Evolutionary conservation across 306 rosid genomes (phyloP), one percentile per base, ranked within the genome.

Genomic region (Phaseolus lunatus): DNA sequence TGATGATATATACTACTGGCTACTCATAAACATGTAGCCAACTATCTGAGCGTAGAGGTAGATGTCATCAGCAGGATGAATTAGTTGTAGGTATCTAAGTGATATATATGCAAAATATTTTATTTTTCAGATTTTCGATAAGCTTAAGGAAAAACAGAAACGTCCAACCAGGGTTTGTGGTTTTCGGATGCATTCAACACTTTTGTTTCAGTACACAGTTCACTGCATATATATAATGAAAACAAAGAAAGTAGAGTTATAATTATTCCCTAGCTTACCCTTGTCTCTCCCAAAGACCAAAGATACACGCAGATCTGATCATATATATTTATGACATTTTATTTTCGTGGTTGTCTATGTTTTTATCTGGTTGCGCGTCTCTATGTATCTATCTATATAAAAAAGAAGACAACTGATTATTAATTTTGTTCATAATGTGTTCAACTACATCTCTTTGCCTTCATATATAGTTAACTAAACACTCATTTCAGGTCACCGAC

Each of bases 11-110:
- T n/a, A 37, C 73, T 47, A 83, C 80, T 48, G 50, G 68, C 72
- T 57, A 50, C 54, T 83, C 83, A 83, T 70, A 78, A 70, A 49
- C 83, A 79, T n/a, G n/a, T 70, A 75, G 71, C 80, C 76, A 83
- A 41, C 81, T 75, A 83, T 78, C 67, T 33, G 61, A 74, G 45
- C 59, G 19, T 61, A 35, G 62, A 59, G 72, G 35, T 56, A 70
- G 22, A 47, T 65, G 62, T 33, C 82, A 72, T 48, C 66, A 53
- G 50, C 49, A 47, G 47, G 39, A 56, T 66, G 41, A 54, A 54
- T 78, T 65, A 77, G 31, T 78, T 70, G 56, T 47, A 18, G 58
- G 29, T 58, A 77, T 76, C 41, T 29, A 33, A 62, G 13, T 53
- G 23, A 16, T 10, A 15, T 62, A 14, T 10, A 15, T 62, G 66